These are phyloP conservation scores for Paxillus ammoniavirescens DNA, from an alignment of 768 basidiomycete genomes.

Conservation along the genomic window DNA sequence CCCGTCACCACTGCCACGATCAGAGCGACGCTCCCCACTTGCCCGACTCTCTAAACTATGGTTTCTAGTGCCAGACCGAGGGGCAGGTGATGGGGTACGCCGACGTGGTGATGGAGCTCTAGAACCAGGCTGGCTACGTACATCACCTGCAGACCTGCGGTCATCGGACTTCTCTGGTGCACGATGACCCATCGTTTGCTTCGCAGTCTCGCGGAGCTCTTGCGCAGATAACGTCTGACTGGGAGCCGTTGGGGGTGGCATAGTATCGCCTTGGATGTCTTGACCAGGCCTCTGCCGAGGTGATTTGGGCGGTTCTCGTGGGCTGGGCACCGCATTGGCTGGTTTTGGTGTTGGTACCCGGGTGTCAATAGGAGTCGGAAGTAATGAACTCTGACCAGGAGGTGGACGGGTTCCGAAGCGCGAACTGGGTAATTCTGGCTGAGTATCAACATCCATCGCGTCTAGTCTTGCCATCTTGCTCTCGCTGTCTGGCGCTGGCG, in stretches of 20 bases:
- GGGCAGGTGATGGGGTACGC: constrained; percentile 65
- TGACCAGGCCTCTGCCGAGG: constrained; percentile 43
- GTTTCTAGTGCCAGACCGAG: constrained; percentile 66
- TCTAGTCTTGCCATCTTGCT: constrained; percentile 25
- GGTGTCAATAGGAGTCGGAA: constrained; percentile 15
- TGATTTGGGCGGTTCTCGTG: constrained; percentile 37
- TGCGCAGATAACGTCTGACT: constrained; percentile 79
- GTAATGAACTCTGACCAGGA: constrained; percentile 13
- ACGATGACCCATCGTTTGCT: constrained; percentile 52
- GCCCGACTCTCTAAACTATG: constrained; percentile 70
- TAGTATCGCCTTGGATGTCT: constrained; percentile 39
- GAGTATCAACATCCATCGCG: constrained; percentile 37
- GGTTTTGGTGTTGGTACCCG: constrained; percentile 15
- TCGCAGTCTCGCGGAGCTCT: constrained; percentile 78
- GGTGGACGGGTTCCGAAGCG: constrained; percentile 24
- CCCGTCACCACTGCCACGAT: constrained; percentile 45
- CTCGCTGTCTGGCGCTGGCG: constrained; percentile 34
- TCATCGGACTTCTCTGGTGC: constrained; percentile 41
- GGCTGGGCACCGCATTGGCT: constrained; percentile 13
- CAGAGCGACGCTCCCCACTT: constrained; percentile 64
- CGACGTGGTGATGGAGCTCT: constrained; percentile 54
- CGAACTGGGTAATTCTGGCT: constrained; percentile 14
- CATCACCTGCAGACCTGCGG: constrained; percentile 33
- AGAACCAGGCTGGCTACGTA: constrained; percentile 50
- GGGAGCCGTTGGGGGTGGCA: constrained; percentile 78